Base-by-base conservation (phyloP, 2,329 filamentous ascomycete species). In the Sclerotinia subarctica region DNA sequence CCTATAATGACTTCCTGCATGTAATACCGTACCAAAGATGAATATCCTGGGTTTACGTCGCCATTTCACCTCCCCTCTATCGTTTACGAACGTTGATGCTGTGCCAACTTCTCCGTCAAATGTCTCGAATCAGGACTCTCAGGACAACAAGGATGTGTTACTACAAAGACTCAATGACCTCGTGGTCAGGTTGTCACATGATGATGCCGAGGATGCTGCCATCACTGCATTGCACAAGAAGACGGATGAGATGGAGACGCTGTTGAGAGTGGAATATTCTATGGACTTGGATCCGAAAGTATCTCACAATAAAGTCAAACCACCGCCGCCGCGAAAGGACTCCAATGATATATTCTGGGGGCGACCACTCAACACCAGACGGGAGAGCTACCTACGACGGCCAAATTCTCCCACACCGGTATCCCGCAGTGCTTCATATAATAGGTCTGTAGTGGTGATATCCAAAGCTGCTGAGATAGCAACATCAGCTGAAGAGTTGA, bases 401-500 rank as follows among this genome's bases (percentile, higher is more conserved):
- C 44, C 59, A 3, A 29, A 8, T n/a, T 44, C 66, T 35, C 42
- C 59, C 2, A 32, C 26, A 26, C 59, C 46, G 29, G 46, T 21
- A 38, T 32, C 51, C 7, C 44, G 3, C 42, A 19, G 29, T 15
- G 7, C 44, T 24, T 44, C 59, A 32, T 47, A 49, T 10, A 29
- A 26, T 35, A 63, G 32, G 47, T 32, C 24, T 57, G 32, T 53
- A 32, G 67, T 69, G n/a, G 64, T 69, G 32, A 29, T 74, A 72
- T 29, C 72, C 68, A 76, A 81, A 71, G 79, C 80, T 32, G 71
- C 72, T 66, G 74, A 77, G 69, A 70, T 82, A 26, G 76, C 78
- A 15, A 74, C 73, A 49, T 79, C 79, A 68, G 80, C 80, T 24
- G 78, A 83, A 56, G 80, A 80, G 70, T 76, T 89, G 4, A 83